These are phyloP conservation scores for Elaeis guineensis DNA, from an alignment of 176 grass and related monocot species.

Conservation along the genomic window DNA sequence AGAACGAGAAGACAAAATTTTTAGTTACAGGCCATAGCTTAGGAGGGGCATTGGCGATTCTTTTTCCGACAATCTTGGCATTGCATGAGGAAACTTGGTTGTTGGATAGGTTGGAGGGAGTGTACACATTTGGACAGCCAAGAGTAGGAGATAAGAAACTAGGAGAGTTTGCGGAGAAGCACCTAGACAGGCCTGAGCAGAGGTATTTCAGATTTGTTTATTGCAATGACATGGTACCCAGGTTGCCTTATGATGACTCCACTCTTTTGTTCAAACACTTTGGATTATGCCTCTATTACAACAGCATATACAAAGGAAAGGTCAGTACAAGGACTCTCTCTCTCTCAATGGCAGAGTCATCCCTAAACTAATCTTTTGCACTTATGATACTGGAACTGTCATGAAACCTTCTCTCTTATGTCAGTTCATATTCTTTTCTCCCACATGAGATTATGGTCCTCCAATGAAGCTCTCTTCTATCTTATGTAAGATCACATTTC, in stretches of 20 bases:
- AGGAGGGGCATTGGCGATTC: conserved; percentile 63
- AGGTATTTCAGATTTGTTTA: conserved; percentile 73
- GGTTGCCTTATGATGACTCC: conserved; percentile 58
- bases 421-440: too few relatives aligned
- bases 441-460: too few relatives aligned
- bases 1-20: conserved; percentile 31
- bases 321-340: conserved; percentile 3
- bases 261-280: conserved; percentile 67
- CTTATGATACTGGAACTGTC: too few relatives aligned
- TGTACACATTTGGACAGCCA: conserved; percentile 84
- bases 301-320: conserved; percentile 62
- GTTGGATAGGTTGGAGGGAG: conserved; percentile 33
- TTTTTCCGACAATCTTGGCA: conserved; percentile 57
- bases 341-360: too few relatives aligned
- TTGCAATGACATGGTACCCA: conserved; percentile 65
- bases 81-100: conserved; percentile 33
- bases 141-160: conserved; percentile 47
- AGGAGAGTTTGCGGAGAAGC: conserved; percentile 28
- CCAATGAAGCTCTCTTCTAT: too few relatives aligned
- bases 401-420: too few relatives aligned
- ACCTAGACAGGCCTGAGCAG: conserved; percentile 23
- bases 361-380: too few relatives aligned
- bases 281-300: conserved; percentile 56
- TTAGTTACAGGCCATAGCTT: conserved; percentile 72
- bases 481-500: too few relatives aligned